A percentile compares a stretch with the other conserved stretches of the same genome.
Evolutionary conservation across 768 basidiomycete genomes (phyloP).

Genomic region (Tulasnella sp.): DNA sequence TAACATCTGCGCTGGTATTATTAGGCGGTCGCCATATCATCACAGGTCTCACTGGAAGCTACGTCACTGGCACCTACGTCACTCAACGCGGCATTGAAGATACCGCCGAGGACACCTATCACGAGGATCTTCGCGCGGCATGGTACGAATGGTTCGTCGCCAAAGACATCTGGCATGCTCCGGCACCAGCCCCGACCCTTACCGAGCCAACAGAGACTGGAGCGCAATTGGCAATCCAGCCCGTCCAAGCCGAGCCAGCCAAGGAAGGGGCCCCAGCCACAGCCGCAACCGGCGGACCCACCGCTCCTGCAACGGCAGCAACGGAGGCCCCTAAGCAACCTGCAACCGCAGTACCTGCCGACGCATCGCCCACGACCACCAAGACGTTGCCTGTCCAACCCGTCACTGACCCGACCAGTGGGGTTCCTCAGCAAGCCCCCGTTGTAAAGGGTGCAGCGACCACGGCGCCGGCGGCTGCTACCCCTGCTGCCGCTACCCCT

Average conservation of each 20-base stretch:
- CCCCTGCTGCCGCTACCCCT: background rate
- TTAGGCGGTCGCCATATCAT: slow-evolving; percentile 26
- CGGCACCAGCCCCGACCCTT: background rate
- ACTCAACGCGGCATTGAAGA: slow-evolving; percentile 19
- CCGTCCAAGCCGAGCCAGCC: background rate
- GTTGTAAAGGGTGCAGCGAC: background rate
- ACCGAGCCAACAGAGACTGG: background rate
- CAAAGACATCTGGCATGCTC: slow-evolving; percentile 22
- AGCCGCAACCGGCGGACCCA: slow-evolving; percentile 38
- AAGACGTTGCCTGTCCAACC: background rate
- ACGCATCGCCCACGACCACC: background rate
- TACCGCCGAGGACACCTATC: slow-evolving; percentile 30
- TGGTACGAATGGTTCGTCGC: slow-evolving; percentile 31
- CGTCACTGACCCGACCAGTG: background rate
- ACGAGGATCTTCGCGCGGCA: slow-evolving; percentile 15
- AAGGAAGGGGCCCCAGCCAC: slow-evolving; percentile 9
- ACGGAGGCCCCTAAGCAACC: background rate
- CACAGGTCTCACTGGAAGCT: slow-evolving; percentile 23
- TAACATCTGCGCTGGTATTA: background rate
- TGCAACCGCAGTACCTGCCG: background rate
- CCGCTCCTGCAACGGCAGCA: slow-evolving; percentile 1
- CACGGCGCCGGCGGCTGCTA: background rate
- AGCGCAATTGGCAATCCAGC: background rate
- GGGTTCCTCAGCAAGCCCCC: background rate
- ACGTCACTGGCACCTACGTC: slow-evolving; percentile 33